Evolutionary conservation across 305 asterid genomes (phyloP), one percentile per base, ranked within the genome.

Genomic region (Rubia occidens): DNA sequence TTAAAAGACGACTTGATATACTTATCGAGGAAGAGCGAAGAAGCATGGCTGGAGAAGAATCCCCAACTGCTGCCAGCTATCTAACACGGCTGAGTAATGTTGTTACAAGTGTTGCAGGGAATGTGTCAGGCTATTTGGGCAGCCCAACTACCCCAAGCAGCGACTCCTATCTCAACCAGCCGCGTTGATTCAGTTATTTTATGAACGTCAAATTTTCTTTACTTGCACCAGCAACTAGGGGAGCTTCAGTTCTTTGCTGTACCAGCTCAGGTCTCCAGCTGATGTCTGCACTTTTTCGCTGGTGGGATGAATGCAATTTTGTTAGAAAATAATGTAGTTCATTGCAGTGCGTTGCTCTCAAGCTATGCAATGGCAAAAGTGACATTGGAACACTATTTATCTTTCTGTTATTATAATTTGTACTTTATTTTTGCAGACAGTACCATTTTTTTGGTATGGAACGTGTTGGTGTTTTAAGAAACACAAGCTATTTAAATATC

Each of bases 151-250:
- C 84, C 73, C 65, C 93, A 15, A 78, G 75, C 39, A 72, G 69
- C 0, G 94, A 88, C 32, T 74, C 85, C 68, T 87, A 81, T 82
- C 82, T 92, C 75, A 81, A 89, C 70, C 86, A 89, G 82, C 93
- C 82, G 70, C 80, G 85, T 5, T 92, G 85, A 85, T 32, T 21
- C 55, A 6, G 42, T 29, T 59, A 60, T 53, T 37, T 35, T 49
- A 24, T 18, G 1, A 11, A 20, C 10, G 65, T 26, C 14, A 8
- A 0, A 18, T 4, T 64, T 54, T 42, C 24, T 24, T 24, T 24
- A 24, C 24, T 24, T 1, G 24, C 24, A 24, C 24, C 47, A 18
- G 9, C 29, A 44, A 65, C 32, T n/a, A 40, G 39, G n/a, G 3
- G 39, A 21, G 11, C 54, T 42, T 37, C 11, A 20, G 24, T 49